Evolutionary conservation across 2,329 filamentous ascomycete genomes (phyloP), one percentile per base, ranked within the genome.

Genomic region (Aureobasidium sp.): DNA sequence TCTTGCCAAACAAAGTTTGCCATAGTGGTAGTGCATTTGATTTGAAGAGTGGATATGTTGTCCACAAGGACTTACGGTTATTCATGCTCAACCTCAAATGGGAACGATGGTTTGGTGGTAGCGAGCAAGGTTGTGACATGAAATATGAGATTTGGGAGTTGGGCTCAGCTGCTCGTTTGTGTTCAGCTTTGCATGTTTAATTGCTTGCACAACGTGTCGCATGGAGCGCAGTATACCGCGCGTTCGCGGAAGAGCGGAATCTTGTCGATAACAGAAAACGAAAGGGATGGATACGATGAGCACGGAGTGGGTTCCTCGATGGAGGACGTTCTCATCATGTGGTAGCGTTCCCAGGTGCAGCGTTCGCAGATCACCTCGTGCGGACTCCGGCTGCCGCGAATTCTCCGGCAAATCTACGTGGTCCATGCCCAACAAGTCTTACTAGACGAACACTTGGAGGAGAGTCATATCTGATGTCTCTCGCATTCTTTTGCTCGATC

Each of bases 361-460:
- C 32, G 32, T 37, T 60, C 57, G 57, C 57, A 60, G 57, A 60
- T 60, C 57, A 41, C 32, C 43, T 44, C 55, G 55, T 48, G 41
- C 53, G 24, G 32, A 20, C 9, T 9, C 3, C 34, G 32, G 43
- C 20, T 34, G 41, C 29, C 43, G 41, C 43, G 32, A 39, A 20
- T 59, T 48, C 55, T 59, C 32, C 55, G 55, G 55, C 26, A 20
- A 13, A 29, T 36, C 5, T 51, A 29, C 9, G 17, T 36, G n/a
- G 13, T 36, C 47, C 47, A 32, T 51, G 47, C 47, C 9, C n/a
- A 17, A 3, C 3, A 2, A 34, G 2, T 15, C 8, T n/a, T 32
- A 34, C 8, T 27, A 26, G 12, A 27, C 43, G 5, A n/a, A 13
- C 39, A 46, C 24, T n/a, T 27, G 20, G 20, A 20, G 20, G 20